Conservation (phyloP, 345 rosid genomes). For the Psidium guajava region DNA sequence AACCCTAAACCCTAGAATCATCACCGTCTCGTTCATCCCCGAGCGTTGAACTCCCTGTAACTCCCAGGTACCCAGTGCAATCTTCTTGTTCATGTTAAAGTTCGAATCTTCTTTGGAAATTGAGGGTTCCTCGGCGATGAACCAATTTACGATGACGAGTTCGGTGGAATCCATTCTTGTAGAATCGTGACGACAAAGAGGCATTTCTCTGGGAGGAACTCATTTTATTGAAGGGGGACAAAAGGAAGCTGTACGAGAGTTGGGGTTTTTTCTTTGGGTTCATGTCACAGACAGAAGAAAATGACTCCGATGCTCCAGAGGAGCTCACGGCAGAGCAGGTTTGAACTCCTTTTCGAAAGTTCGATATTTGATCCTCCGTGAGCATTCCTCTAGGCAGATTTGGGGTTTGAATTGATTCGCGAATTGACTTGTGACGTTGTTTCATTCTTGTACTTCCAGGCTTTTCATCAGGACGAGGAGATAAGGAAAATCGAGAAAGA, state of each 20-base stretch:
- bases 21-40: not conserved
- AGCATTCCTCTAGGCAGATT: not conserved
- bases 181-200: not conserved
- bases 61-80: not conserved
- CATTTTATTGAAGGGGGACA: not conserved
- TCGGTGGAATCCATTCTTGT: not conserved
- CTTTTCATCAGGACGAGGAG: conserved; percentile 43
- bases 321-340: conserved; percentile 80
- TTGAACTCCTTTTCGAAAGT: not conserved
- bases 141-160: not conserved
- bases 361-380: no score
- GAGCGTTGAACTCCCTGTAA: not conserved
- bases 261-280: not conserved
- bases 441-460: conserved; percentile 20
- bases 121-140: no score
- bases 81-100: not conserved
- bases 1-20: not conserved
- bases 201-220: not conserved
- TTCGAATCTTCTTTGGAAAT: not conserved
- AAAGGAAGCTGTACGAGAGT: not conserved
- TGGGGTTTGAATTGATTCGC: not conserved
- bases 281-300: conserved; percentile 43
- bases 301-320: conserved; percentile 66
- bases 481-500: conserved; percentile 53
- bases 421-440: not conserved